A percentile compares a stretch with the other conserved stretches of the same genome.
Conservation (phyloP, 192 early-diverging fungal species). For the Haplosporangium gracile region DNA sequence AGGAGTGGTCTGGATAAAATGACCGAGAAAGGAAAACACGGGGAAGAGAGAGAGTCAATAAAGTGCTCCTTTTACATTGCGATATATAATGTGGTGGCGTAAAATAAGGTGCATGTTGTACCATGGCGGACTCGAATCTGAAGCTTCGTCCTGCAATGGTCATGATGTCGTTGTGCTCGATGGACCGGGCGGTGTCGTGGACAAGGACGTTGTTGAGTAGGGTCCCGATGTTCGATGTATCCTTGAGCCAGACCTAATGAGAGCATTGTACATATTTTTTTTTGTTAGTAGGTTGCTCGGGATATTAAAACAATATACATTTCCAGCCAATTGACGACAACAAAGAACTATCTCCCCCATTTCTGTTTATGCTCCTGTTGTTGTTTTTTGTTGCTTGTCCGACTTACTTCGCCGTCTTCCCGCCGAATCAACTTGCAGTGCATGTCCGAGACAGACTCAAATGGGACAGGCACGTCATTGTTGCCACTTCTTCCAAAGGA, state of each 20-base stretch:
- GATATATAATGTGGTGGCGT: neutral
- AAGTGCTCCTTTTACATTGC: neutral
- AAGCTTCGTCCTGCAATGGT: slow-evolving; percentile 47
- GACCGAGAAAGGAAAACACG: neutral
- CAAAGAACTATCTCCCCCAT: neutral
- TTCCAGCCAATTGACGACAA: neutral
- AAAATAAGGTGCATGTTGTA: neutral
- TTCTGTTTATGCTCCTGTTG: neutral
- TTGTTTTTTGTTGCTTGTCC: neutral
- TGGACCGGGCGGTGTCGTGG: slow-evolving; percentile 35
- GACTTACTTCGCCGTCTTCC: slow-evolving; percentile 45
- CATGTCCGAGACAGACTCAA: slow-evolving; percentile 39
- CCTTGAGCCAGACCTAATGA: slow-evolving; percentile 43
- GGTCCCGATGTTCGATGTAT: slow-evolving; percentile 40
- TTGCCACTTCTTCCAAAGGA: slow-evolving; percentile 33
- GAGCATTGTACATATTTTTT: neutral
- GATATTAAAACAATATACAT: slow-evolving; percentile 8
- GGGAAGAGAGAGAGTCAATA: neutral
- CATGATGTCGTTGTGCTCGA: slow-evolving; percentile 38
- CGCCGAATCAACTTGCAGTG: slow-evolving; percentile 46
- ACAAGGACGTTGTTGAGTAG: slow-evolving; percentile 42
- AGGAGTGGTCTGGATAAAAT: slow-evolving; percentile 17
- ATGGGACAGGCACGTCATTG: slow-evolving; percentile 42
- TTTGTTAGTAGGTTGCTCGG: neutral
- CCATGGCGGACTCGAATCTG: slow-evolving; percentile 36